Evolutionary conservation across 306 rosid genomes (phyloP).

Genomic region (Echinosophora koreensis): DNA sequence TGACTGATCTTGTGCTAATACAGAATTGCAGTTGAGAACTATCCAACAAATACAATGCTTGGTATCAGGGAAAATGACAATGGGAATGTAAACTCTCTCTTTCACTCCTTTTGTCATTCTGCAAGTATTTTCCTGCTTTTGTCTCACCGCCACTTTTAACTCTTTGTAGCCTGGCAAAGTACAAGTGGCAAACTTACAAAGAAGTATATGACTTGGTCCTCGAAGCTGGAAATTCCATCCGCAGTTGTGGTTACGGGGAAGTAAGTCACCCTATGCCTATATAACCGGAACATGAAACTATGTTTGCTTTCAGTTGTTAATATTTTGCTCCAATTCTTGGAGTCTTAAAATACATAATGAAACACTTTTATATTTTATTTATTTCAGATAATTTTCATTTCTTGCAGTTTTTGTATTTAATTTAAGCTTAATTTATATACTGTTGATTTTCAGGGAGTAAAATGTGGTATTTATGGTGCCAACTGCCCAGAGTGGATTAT

Average conservation of each 20-base stretch:
- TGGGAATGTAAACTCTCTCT: conserved; percentile 58
- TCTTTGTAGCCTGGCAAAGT: conserved; percentile 74
- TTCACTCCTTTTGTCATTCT: not conserved
- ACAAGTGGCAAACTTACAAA: conserved; percentile 78
- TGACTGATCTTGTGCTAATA: conserved; percentile 4
- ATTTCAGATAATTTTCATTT: not conserved
- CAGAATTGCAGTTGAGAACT: conserved; percentile 76
- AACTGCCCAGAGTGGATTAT: conserved; percentile 83
- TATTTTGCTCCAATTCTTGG: not conserved
- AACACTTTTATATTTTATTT: not conserved
- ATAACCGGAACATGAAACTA: not conserved
- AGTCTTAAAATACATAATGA: conserved; percentile 14
- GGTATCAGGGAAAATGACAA: conserved; percentile 74
- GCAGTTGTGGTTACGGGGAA: conserved; percentile 63
- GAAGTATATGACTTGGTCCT: conserved; percentile 71
- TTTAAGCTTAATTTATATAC: conserved; percentile 7
- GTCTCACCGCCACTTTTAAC: not conserved
- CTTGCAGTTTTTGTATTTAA: conserved; percentile 15
- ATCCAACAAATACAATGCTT: conserved; percentile 77
- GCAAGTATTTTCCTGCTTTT: conserved; percentile 5
- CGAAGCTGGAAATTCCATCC: conserved; percentile 74
- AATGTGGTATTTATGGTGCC: conserved; percentile 90
- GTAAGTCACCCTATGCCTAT: conserved; percentile 52
- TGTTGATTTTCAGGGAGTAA: conserved; percentile 66
- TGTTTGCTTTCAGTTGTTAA: conserved; percentile 15